Evolutionary conservation across 2,329 filamentous ascomycete species (phyloP), one percentile per base, ranked within the genome.

Genomic region (Stachybotrys echinatus): DNA sequence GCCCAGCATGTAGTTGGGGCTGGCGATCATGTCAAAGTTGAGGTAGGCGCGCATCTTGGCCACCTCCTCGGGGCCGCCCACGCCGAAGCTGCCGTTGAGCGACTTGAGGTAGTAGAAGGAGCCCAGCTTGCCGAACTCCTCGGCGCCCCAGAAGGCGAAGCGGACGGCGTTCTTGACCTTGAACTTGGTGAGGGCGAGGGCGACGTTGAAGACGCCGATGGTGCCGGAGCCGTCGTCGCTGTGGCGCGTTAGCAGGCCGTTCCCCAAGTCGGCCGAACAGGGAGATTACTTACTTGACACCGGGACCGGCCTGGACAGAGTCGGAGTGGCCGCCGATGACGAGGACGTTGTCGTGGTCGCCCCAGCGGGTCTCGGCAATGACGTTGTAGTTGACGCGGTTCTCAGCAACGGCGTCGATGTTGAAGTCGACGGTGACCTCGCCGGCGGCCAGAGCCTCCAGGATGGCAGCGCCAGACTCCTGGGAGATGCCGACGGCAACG

Each of bases 211-310:
- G 6, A 77, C 60, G 5, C 72, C 71, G 48, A 71, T 58, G 5
- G 74, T 74, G 17, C 81, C 81, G 10, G 76, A 80, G 34, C 81
- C 81, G 55, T 85, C 79, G 57, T 85, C 81, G 62, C 65, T 67
- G 2, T 1, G 21, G 3, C 4, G 42, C 14, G 27, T 34, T 34
- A 34, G 27, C 27, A 34, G 3, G 5, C 14, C 27, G n/a, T 34
- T 8, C 27, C 27, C 5, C 14, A 34, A 5, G 10, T 34, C 27
- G 10, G 27, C 14, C 2, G 10, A 8, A 34, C 10, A 14, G 14
- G 27, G 14, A 10, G 27, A 34, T 1, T 39, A 62, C 65, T 64
- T 31, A 67, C 65, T 85, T 85, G 68, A 85, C 82, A 19, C 81
- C 81, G 2, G 75, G 74, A 0, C 75, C 75, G 14, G 71, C 74